Conservation (phyloP, 257 asterid genomes). For the Solanum tarapatanum region DNA sequence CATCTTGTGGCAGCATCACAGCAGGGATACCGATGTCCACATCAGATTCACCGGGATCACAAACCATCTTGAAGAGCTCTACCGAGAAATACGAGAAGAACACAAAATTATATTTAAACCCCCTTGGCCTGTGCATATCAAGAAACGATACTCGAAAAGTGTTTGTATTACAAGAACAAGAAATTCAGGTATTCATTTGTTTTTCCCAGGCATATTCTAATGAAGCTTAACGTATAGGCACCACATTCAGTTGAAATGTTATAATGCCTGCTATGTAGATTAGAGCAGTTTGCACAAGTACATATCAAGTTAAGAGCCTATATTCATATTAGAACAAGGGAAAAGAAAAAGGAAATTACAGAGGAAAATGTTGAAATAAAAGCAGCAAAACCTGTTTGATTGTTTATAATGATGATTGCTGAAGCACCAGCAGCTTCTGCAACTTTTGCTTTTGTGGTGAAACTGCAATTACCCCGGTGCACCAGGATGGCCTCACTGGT, state of each 20-base stretch:
- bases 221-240: not conserved
- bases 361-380: not conserved
- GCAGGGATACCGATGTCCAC: conserved; percentile 60
- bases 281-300: not conserved
- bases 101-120: not conserved
- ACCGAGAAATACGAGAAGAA: conserved; percentile 9
- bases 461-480: conserved; percentile 84
- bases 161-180: not conserved
- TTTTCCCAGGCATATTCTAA: not conserved
- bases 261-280: not conserved
- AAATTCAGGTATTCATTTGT: not conserved
- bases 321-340: not conserved
- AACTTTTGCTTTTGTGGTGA: conserved; percentile 69
- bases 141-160: not conserved
- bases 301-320: not conserved
- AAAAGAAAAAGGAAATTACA: not conserved
- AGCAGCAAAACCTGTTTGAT: conserved; percentile 47
- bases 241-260: not conserved
- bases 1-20: conserved; percentile 93
- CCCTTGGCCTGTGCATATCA: not conserved
- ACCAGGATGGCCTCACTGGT: conserved; percentile 83
- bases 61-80: conserved; percentile 99
- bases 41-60: conserved; percentile 66
- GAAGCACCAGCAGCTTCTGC: conserved; percentile 93
- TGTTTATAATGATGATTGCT: conserved; percentile 70